Evolutionary conservation across 2,329 filamentous ascomycete genomes (phyloP).

Genomic region (Phaeoacremonium minimum): DNA sequence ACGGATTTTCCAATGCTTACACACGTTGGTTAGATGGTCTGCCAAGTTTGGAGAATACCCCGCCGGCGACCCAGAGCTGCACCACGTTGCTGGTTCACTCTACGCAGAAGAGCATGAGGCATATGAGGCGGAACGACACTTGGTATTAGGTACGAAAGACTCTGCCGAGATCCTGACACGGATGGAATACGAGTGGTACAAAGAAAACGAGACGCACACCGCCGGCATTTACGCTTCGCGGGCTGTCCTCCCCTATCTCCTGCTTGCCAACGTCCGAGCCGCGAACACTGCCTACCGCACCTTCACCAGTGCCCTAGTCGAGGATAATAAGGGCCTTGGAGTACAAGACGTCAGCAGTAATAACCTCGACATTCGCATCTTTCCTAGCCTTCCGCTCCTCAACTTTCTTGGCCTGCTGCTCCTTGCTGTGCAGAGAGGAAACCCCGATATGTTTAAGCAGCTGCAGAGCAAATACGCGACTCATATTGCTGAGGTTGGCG

Average conservation of each 20-base stretch:
- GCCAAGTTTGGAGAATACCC: slow-evolving; percentile 80
- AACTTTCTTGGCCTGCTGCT: slow-evolving; percentile 89
- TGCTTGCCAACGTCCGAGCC: slow-evolving; percentile 84
- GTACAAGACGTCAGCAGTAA: slow-evolving; percentile 78
- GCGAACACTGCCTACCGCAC: slow-evolving; percentile 78
- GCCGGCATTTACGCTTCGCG: slow-evolving; percentile 83
- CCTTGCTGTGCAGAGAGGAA: slow-evolving; percentile 76
- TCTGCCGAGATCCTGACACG: slow-evolving; percentile 75
- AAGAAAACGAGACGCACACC: slow-evolving; percentile 79
- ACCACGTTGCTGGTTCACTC: slow-evolving; percentile 83
- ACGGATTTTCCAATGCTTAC: neutral
- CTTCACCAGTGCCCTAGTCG: slow-evolving; percentile 64
- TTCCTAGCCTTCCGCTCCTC: slow-evolving; percentile 85
- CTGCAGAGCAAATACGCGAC: slow-evolving; percentile 75
- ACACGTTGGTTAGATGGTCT: slow-evolving; percentile 64
- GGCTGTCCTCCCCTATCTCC: slow-evolving; percentile 83
- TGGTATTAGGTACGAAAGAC: slow-evolving; percentile 83
- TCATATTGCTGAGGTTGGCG: slow-evolving; percentile 71
- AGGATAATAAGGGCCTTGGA: slow-evolving; percentile 52
- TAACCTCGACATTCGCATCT: slow-evolving; percentile 72
- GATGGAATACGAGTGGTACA: slow-evolving; percentile 94
- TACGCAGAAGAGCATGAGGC: slow-evolving; percentile 91
- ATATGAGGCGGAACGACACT: slow-evolving; percentile 89
- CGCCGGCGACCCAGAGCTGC: slow-evolving; percentile 87
- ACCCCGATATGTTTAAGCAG: slow-evolving; percentile 74